phyloP scores from a whole-genome alignment of 768 basidiomycete genomes.

The Lactarius trivialis region DNA sequence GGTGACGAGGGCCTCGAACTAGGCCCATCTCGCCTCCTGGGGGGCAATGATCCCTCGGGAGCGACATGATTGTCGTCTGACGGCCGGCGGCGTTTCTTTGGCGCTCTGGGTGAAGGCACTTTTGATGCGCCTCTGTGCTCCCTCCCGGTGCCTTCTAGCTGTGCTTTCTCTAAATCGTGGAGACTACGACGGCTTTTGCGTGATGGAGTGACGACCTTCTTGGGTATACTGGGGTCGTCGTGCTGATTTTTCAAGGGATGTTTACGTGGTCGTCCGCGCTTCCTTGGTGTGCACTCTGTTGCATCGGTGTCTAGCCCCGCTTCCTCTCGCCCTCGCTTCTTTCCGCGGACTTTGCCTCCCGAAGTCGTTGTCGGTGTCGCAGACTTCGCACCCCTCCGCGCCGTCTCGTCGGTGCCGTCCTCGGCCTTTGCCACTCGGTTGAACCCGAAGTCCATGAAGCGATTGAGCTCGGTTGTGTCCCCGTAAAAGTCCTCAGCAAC shows the following conservation, averaged over 20 bases:
- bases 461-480: constrained; percentile 35
- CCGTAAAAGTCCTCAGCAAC: constrained; percentile 51
- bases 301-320: constrained; percentile 15
- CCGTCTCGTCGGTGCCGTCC: constrained; percentile 7
- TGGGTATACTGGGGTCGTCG: constrained; percentile 7
- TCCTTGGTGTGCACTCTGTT: constrained; percentile 24
- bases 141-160: neutral
- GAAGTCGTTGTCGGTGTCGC: neutral
- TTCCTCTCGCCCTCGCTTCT: constrained; percentile 33
- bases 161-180: neutral
- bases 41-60: neutral
- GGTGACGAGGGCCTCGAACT: constrained; percentile 14
- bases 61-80: constrained; percentile 25
- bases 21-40: constrained; percentile 23
- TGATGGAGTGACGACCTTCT: neutral
- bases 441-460: constrained; percentile 48
- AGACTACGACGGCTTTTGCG: neutral
- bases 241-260: constrained; percentile 26
- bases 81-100: constrained; percentile 35
- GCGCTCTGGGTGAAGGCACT: constrained; percentile 17
- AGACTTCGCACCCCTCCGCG: constrained; percentile 23
- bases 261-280: constrained; percentile 35
- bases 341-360: constrained; percentile 30
- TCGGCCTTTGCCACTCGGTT: constrained; percentile 13
- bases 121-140: neutral